Conservation (phyloP, 1,139 yeast species). For the Nakaseomyces kungkrabaensis region DNA sequence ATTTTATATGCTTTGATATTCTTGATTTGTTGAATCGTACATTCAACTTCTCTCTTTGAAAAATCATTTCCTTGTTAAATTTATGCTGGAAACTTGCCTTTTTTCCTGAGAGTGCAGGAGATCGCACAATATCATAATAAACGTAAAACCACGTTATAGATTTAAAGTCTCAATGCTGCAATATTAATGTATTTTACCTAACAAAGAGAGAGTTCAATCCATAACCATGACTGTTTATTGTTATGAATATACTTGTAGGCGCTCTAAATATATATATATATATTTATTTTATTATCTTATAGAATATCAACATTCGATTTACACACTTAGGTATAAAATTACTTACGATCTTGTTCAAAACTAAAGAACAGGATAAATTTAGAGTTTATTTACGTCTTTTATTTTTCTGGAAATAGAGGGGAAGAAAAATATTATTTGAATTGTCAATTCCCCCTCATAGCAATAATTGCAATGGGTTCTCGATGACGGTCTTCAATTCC, state of each 20-base stretch:
- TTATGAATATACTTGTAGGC: too few relatives aligned
- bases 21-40: too few relatives aligned
- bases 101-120: background rate
- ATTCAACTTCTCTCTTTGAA: too few relatives aligned
- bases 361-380: background rate
- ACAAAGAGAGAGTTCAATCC: too few relatives aligned
- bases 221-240: too few relatives aligned
- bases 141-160: background rate
- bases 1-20: background rate
- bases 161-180: too few relatives aligned
- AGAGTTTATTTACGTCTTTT: background rate
- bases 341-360: background rate
- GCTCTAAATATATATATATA: too few relatives aligned
- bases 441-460: constrained; percentile 36
- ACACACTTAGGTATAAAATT: background rate
- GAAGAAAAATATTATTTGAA: background rate
- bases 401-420: too few relatives aligned
- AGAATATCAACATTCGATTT: background rate
- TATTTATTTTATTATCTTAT: background rate
- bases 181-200: too few relatives aligned
- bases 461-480: constrained; percentile 91
- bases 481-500: constrained; percentile 82
- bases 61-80: constrained; percentile 3
- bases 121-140: background rate
- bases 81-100: background rate